phyloP scores from a whole-genome alignment of 331 rosid genomes.

The Quercus phellos region DNA sequence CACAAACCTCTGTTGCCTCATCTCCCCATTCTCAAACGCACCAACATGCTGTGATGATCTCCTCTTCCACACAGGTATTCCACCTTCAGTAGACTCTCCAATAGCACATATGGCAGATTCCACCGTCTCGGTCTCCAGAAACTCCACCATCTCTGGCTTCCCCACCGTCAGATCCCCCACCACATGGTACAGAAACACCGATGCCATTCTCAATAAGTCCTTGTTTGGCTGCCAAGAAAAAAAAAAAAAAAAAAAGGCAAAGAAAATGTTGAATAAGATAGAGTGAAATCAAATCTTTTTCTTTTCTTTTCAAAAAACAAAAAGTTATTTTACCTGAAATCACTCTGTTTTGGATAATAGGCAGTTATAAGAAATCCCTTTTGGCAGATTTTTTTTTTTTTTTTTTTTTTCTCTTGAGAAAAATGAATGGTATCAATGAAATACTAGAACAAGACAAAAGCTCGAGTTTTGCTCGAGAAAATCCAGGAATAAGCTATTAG shows the following conservation, averaged over 20 bases:
- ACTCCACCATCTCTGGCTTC: conserved; percentile 93
- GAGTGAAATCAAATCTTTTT: neutral
- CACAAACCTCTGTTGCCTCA: conserved; percentile 85
- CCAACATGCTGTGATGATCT: conserved; percentile 37
- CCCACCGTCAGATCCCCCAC: conserved; percentile 98
- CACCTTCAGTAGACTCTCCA: conserved; percentile 80
- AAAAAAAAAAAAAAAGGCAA: conserved; percentile 2
- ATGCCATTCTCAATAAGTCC: conserved; percentile 52
- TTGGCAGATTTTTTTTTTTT: neutral
- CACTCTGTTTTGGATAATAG: neutral
- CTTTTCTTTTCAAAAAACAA: no score
- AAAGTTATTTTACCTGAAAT: neutral
- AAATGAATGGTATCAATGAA: neutral
- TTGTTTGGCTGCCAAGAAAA: neutral
- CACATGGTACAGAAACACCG: conserved; percentile 89
- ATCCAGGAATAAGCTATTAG: neutral
- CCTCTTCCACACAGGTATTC: conserved; percentile 84
- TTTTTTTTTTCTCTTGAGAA: neutral
- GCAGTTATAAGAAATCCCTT: neutral
- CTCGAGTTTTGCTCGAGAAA: neutral
- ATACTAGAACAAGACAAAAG: neutral
- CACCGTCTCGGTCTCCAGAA: conserved; percentile 69
- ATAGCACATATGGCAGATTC: conserved; percentile 75
- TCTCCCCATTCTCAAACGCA: conserved; percentile 61
- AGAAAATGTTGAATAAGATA: neutral